Base-by-base conservation (phyloP, 169 alveolate genomes). In the Cryptosporidium ubiquitum region DNA sequence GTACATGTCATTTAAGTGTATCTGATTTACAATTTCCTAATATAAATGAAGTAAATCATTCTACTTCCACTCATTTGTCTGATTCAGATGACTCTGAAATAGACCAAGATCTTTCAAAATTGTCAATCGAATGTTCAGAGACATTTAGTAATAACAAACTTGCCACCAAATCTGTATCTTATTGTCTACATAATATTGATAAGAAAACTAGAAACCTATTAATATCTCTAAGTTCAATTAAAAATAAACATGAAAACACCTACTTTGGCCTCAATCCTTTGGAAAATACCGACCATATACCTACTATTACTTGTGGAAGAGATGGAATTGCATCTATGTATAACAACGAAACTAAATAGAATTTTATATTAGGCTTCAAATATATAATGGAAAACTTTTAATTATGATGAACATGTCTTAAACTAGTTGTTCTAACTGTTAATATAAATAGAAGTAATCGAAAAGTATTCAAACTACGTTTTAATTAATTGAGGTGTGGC, bases 241-340 rank as follows among this genome's bases (percentile, higher is more conserved):
- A 42, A 29, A 31, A n/a, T 57, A 64, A 20, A 23, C 44, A 47
- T 39, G 71, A 14, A 35, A 31, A 18, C 37, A n/a, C 74, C n/a
- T 79, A 29, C 37, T 79, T 29, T 40, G 89, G 89, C 16, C 44
- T 79, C 1, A 40, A 79, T 64, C 89, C 89, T 3, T 20, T 58
- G 35, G 79, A 79, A 61, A 64, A 47, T n/a, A 79, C 75, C 6
- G 68, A 61, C 0, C 37, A 26, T 14, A 79, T 79, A n/a, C 89
- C 89, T 10, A 37, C 16, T 0, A 58, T 79, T 42, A 61, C 75
- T n/a, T 35, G 26, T 18, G 89, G 89, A 42, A 58, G 35, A 23
- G 52, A 64, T 58, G 89, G 89, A 40, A n/a, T 79, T 20, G 89
- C 89, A 58, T 79, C 89, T 23, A 42, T 42, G 26, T 79, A 79